A percentile compares a stretch with the other conserved stretches of the same genome.
Evolutionary conservation across 352 stramenopile genomes (phyloP).

Genomic region (Peronospora destructor): DNA sequence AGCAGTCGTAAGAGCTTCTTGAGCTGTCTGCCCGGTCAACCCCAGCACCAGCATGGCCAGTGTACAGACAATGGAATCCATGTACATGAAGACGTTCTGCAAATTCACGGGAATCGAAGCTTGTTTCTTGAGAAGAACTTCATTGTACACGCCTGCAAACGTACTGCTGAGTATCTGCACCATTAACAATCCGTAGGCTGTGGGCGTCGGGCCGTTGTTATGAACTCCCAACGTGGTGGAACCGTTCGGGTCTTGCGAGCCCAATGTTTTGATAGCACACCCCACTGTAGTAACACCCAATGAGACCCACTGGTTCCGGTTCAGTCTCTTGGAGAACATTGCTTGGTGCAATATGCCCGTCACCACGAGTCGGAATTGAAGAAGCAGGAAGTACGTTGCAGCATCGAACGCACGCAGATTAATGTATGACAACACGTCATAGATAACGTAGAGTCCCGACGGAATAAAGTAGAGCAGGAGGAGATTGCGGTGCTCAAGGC

Average conservation of each 20-base stretch:
- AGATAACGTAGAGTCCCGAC: slow-evolving; percentile 69
- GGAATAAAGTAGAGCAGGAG: slow-evolving; percentile 71
- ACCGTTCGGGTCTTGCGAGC: slow-evolving; percentile 19
- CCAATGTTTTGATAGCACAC: slow-evolving; percentile 75
- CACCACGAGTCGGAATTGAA: slow-evolving; percentile 78
- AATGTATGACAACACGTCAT: slow-evolving; percentile 80
- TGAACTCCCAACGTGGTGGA: slow-evolving; percentile 10
- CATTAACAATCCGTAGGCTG: slow-evolving; percentile 55
- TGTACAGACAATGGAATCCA: slow-evolving; percentile 72
- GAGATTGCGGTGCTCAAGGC: slow-evolving; percentile 35
- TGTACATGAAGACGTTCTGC: slow-evolving; percentile 84
- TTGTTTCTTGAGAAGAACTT: slow-evolving; percentile 76
- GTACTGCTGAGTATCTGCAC: slow-evolving; percentile 78
- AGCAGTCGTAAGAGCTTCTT: slow-evolving; percentile 37
- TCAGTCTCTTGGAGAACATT: slow-evolving; percentile 69
- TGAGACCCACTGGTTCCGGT: slow-evolving; percentile 73
- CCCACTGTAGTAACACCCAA: slow-evolving; percentile 61
- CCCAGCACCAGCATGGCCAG: slow-evolving; percentile 56
- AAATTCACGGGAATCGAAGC: slow-evolving; percentile 60
- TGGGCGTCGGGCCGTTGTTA: slow-evolving; percentile 18
- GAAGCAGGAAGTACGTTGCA: slow-evolving; percentile 68
- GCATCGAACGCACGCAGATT: slow-evolving; percentile 70
- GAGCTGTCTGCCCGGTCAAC: slow-evolving; percentile 60
- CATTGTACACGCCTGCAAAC: slow-evolving; percentile 81
- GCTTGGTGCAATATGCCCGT: slow-evolving; percentile 69